Conservation (phyloP, 345 rosid genomes). For the Alliaria petiolata region DNA sequence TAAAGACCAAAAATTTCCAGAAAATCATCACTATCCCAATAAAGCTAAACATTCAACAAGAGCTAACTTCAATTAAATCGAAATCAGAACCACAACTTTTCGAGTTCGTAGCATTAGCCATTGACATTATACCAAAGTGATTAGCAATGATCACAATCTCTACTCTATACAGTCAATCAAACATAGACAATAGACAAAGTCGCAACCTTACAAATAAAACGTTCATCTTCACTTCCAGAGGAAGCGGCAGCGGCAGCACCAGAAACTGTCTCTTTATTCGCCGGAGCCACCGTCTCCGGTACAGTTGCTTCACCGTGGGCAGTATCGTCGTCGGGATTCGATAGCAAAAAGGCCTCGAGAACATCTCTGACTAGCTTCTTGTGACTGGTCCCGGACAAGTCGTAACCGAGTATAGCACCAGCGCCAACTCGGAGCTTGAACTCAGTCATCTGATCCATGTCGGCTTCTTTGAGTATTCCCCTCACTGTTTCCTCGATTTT, state of each 20-base stretch:
- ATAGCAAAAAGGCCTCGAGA: conserved; percentile 56
- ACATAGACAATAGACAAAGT: not conserved
- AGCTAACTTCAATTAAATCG: too few species aligned
- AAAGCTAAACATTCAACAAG: not conserved
- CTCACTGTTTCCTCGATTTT: conserved; percentile 57
- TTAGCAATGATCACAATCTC: not conserved
- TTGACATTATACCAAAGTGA: not conserved
- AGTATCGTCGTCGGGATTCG: conserved; percentile 27
- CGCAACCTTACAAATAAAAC: conserved; percentile 57
- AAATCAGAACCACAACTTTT: too few species aligned
- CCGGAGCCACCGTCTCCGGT: not conserved
- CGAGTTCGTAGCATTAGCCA: not conserved
- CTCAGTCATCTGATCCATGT: conserved; percentile 70
- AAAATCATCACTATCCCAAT: not conserved
- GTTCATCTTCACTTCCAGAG: conserved; percentile 32
- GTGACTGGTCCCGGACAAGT: conserved; percentile 39
- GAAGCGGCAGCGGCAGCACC: not conserved
- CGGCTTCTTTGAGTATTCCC: conserved; percentile 46
- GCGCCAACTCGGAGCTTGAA: conserved; percentile 59
- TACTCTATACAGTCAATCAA: not conserved
- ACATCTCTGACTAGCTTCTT: conserved; percentile 54
- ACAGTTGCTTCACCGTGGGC: conserved; percentile 11
- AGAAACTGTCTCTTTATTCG: conserved; percentile 11
- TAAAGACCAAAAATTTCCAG: conserved; percentile 4
- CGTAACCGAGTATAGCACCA: conserved; percentile 54